Evolutionary conservation across 371 early-diverging fungal species (phyloP), one percentile per base, ranked within the genome.

Genomic region (Mortierella sp.): DNA sequence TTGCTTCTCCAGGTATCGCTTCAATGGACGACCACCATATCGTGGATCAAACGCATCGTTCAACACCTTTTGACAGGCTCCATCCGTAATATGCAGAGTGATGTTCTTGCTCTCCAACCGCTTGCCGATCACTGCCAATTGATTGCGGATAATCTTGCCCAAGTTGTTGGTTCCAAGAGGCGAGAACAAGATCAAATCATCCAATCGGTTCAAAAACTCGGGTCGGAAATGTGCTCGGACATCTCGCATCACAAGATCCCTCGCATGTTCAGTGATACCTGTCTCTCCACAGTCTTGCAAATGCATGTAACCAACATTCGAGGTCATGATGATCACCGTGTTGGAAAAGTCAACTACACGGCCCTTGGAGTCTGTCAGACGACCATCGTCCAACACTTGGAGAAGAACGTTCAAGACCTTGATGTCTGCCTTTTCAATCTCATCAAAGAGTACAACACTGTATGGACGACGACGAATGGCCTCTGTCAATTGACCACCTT

Each of bases 281-380:
- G 74, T 81, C 15, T 70, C 53, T 26, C 75, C 75, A 14, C 64
- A 67, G 28, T 79, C 67, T 64, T 88, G 93, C 1, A 89, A 81
- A 21, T 93, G 90, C 59, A 92, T 90, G 47, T 92, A 93, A 2
- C 95, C 89, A 43, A 91, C 81, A 71, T 98, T 97, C 55, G 92
- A 91, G 2, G 98, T 98, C 90, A 96, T 92, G 68, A 98, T 93
- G 62, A 98, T 90, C 63, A 98, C 94, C 0, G 96, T 95, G 71
- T 98, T 96, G 19, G 92, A 89, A 83, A 97, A 98, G 82, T 96
- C 94, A 45, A 97, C 89, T 45, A 84, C 88, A 43, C 92, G 85
- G 18, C 96, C 95, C 71, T 95, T 92, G 52, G 92, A 88, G 80
- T 96, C 96, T 37, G 95, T 95, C 60, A 97, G 81, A 48, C 91